Evolutionary conservation across 495 filamentous ascomycete species (phyloP), one percentile per base, ranked within the genome.

Genomic region (Aspergillus coremiiformis): DNA sequence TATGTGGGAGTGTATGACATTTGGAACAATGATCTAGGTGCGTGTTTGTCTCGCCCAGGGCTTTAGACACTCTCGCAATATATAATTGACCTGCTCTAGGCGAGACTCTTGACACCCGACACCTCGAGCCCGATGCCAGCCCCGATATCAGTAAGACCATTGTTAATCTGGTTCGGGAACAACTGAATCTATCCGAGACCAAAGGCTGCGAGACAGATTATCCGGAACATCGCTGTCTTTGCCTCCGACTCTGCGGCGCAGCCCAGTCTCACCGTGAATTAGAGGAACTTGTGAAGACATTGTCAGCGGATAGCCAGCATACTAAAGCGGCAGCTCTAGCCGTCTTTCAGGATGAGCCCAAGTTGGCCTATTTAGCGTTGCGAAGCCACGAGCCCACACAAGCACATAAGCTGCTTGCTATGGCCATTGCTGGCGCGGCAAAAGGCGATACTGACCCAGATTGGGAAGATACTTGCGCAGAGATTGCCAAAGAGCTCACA

Each of bases 301-400:
- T 83, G n/a, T 79, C 81, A 8, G 50, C 66, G 5, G 60, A 80
- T 15, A 82, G 79, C 1, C 79, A 85, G 60, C 79, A 89, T 63
- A 94, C 90, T 26, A 91, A 90, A 74, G 86, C 85, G 14, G 86
- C 89, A 33, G 86, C 85, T 3, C 71, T 84, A 49, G 88, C 89
- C 4, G 67, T 95, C 6, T 89, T 92, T 54, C 78, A 87, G 52
- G 80, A 84, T 35, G 76, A 88, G 48, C 73, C 81, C 7, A 78
- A 82, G 44, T 74, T 77, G 17, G 77, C 76, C 4, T 73, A 73
- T 42, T 46, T 66, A 17, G 73, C 68, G 9, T 61, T 80, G 21
- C 68, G 71, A 24, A 71, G 63, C 39, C 72, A 77, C 43, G 54
- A 68, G 22, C 61, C 72, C 4, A 66, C 68, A 0, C 68, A 75